Percentiles rank a stretch among this genome's conserved stretches.
Conservation (phyloP, 441 rosid genomes). For the Oxalis stricta region DNA sequence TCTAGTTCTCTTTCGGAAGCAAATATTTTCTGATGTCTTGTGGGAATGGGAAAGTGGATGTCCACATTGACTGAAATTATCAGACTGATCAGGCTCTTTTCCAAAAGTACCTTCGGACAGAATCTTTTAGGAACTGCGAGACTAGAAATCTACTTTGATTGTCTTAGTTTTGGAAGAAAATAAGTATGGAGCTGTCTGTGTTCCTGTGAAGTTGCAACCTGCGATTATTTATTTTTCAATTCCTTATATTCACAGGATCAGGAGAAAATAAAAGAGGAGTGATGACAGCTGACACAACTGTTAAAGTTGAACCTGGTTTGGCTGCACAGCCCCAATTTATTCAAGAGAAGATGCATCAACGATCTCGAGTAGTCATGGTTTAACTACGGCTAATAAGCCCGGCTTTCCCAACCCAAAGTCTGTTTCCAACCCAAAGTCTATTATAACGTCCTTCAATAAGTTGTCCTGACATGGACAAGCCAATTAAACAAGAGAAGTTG, state of each 20-base stretch:
- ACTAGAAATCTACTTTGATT: no score
- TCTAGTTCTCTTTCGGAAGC: no score
- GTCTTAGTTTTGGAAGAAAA: neutral
- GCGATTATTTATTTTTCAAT: neutral
- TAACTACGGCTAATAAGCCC: conserved; percentile 28
- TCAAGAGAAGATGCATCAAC: conserved; percentile 25
- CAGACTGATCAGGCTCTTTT: no score
- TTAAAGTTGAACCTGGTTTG: conserved; percentile 23
- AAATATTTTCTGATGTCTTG: no score
- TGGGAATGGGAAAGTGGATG: neutral
- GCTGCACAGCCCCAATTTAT: conserved; percentile 22
- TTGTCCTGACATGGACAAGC: conserved; percentile 24
- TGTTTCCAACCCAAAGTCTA: conserved; percentile 20
- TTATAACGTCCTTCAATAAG: conserved; percentile 23
- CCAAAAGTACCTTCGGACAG: no score
- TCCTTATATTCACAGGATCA: no score
- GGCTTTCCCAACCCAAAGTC: conserved; percentile 16
- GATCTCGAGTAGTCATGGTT: conserved; percentile 25
- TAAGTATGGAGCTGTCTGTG: neutral
- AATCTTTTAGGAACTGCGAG: no score
- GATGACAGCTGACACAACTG: conserved; percentile 28
- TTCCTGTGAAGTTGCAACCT: neutral
- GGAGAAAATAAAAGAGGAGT: conserved; percentile 39
- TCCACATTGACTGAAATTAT: neutral
- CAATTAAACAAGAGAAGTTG: conserved; percentile 43